phyloP scores from a whole-genome alignment of 768 basidiomycete species.

The Hebeloma cylindrosporum region DNA sequence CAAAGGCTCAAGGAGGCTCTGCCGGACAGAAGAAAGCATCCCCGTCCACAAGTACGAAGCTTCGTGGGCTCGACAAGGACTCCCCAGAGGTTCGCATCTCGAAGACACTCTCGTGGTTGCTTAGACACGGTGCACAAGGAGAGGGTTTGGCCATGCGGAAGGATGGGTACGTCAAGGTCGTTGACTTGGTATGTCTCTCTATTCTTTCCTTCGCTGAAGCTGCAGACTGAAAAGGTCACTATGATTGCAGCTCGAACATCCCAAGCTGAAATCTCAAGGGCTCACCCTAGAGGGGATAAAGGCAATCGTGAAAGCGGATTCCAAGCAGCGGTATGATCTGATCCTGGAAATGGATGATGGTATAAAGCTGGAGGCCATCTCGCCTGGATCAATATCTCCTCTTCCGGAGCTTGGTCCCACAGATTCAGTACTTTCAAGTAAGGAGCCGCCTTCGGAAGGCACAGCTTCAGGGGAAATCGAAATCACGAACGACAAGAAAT shows the following conservation, averaged over 20 bases:
- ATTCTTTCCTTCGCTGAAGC: neutral
- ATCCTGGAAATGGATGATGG: conserved; percentile 44
- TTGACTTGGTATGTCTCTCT: conserved; percentile 67
- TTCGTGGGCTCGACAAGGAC: conserved; percentile 62
- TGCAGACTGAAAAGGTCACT: neutral
- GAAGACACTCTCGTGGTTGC: conserved; percentile 86
- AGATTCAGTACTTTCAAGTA: neutral
- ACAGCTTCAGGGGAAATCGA: conserved; percentile 1
- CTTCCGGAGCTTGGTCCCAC: neutral
- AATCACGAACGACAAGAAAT: conserved; percentile 18
- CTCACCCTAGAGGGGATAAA: conserved; percentile 56
- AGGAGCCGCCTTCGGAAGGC: neutral
- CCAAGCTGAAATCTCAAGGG: conserved; percentile 54
- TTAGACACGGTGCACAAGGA: conserved; percentile 85
- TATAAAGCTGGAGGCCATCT: conserved; percentile 11
- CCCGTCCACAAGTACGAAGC: conserved; percentile 34
- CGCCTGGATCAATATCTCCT: neutral
- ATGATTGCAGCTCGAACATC: conserved; percentile 59
- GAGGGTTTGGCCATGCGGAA: conserved; percentile 73
- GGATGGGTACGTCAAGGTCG: conserved; percentile 85
- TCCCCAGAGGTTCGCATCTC: conserved; percentile 69
- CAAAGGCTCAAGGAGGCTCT: conserved; percentile 1
- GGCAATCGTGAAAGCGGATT: conserved; percentile 64
- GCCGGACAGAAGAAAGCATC: conserved; percentile 4
- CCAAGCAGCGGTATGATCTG: conserved; percentile 66